Percentiles rank a stretch among this genome's conserved stretches.
Conservation (phyloP, 1,284 basidiomycete species). For the Xerocomus minutiporus region DNA sequence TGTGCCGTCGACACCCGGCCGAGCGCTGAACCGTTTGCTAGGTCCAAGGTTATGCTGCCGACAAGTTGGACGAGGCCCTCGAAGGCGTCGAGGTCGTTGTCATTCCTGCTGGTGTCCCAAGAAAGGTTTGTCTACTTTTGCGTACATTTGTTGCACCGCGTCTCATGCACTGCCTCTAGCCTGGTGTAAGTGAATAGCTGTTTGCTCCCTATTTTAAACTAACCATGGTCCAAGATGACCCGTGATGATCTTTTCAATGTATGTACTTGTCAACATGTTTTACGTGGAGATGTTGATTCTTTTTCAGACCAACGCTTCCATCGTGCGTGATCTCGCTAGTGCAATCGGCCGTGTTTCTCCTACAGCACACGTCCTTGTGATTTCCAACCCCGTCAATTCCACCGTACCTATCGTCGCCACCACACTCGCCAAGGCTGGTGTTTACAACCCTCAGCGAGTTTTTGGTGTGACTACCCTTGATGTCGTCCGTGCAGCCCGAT, state of each 20-base stretch:
- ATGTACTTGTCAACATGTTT: slow-evolving; percentile 30
- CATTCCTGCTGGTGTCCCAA: slow-evolving; percentile 95
- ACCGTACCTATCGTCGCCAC: slow-evolving; percentile 97
- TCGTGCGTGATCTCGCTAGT: slow-evolving; percentile 92
- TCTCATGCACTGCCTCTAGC: slow-evolving; percentile 42
- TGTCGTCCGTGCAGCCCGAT: slow-evolving; percentile 92
- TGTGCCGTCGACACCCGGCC: background rate
- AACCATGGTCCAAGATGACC: slow-evolving; percentile 65
- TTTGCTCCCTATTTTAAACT: slow-evolving; percentile 6
- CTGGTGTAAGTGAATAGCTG: slow-evolving; percentile 52
- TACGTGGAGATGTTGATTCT: background rate
- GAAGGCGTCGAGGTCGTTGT: slow-evolving; percentile 88
- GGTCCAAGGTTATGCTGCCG: slow-evolving; percentile 78
- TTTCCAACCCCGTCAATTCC: slow-evolving; percentile 94
- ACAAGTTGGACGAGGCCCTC: slow-evolving; percentile 83
- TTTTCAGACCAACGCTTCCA: slow-evolving; percentile 83
- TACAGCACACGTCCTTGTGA: slow-evolving; percentile 89
- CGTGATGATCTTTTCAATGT: slow-evolving; percentile 99
- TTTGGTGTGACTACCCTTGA: slow-evolving; percentile 97
- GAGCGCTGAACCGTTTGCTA: slow-evolving; percentile 29
- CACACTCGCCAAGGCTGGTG: slow-evolving; percentile 89
- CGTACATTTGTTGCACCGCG: slow-evolving; percentile 3
- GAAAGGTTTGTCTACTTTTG: slow-evolving; percentile 62
- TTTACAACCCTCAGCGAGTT: slow-evolving; percentile 77
- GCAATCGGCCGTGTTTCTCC: slow-evolving; percentile 85